Conservation (phyloP, 768 basidiomycete genomes). For the Pisolithus microcarpus region DNA sequence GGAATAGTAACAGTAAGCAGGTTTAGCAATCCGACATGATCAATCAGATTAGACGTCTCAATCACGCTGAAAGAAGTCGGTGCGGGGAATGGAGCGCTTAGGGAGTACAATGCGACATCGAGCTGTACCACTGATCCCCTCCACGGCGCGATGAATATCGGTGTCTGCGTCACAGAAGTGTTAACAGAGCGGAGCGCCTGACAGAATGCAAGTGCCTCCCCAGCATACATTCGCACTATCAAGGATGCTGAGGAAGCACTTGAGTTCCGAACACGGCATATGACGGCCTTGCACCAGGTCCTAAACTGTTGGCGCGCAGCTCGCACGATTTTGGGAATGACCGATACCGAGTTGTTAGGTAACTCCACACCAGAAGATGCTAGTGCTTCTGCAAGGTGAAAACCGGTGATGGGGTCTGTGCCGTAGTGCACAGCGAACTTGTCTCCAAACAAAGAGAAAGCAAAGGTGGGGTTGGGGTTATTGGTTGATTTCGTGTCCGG, state of each 20-base stretch:
- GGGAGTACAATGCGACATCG: constrained; percentile 16
- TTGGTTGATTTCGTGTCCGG: constrained; percentile 4
- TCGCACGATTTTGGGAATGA: constrained; percentile 15
- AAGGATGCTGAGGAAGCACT: constrained; percentile 7
- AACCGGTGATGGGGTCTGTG: constrained; percentile 22
- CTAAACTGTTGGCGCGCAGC: constrained; percentile 17
- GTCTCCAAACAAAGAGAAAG: constrained; percentile 21
- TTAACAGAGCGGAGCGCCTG: constrained; percentile 17
- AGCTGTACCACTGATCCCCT: constrained; percentile 16
- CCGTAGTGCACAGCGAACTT: constrained; percentile 26
- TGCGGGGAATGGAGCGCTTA: constrained; percentile 10
- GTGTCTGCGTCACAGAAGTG: constrained; percentile 7
- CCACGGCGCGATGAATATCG: constrained; percentile 20
- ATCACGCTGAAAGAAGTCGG: constrained; percentile 27
- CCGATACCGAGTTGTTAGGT: neutral
- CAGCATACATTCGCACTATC: constrained; percentile 23
- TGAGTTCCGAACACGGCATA: constrained; percentile 5
- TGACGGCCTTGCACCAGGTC: constrained; percentile 20
- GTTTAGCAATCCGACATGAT: constrained; percentile 26
- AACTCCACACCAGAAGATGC: constrained; percentile 1
- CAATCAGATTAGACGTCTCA: constrained; percentile 27
- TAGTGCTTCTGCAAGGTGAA: constrained; percentile 25
- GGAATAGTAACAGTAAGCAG: constrained; percentile 17
- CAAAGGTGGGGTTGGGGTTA: constrained; percentile 26
- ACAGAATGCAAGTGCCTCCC: constrained; percentile 24